A percentile compares a stretch with the other conserved stretches of the same genome.
Evolutionary conservation across 257 asterid genomes (phyloP).

Genomic region (Parsonsia alboflavescens): DNA sequence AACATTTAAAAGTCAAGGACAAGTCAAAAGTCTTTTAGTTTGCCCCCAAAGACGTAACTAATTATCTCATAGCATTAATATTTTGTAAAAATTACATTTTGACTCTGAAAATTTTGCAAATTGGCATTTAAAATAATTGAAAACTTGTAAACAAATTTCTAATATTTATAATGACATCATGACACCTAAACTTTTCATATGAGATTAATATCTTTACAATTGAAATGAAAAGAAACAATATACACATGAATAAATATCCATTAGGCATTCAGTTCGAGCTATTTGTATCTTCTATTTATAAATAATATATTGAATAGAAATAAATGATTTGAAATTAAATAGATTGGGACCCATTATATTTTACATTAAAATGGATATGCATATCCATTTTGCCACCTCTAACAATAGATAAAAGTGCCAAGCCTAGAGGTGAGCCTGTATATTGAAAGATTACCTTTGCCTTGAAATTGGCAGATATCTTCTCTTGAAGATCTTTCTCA

Average conservation of each 20-base stretch:
- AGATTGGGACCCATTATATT: not conserved
- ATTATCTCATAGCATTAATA: not conserved
- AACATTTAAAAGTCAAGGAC: not conserved
- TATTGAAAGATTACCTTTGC: slow-evolving; percentile 57
- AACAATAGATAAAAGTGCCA: not conserved
- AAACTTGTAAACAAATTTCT: not conserved
- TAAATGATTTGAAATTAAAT: not conserved
- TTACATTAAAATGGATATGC: not conserved
- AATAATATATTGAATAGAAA: no score
- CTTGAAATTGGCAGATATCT: slow-evolving; percentile 57
- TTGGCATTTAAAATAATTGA: not conserved
- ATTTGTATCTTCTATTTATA: no score
- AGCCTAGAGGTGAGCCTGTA: not conserved
- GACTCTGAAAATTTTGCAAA: not conserved
- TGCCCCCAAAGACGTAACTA: not conserved
- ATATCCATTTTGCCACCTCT: not conserved
- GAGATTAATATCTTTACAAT: not conserved
- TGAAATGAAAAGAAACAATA: no score
- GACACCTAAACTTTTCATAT: not conserved
- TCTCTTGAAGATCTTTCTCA: slow-evolving; percentile 79
- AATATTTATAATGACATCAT: no score
- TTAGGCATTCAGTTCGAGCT: no score
- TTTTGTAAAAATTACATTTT: not conserved
- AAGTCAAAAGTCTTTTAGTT: not conserved
- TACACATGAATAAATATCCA: not conserved